Conservation (phyloP, 345 rosid genomes). For the Carallia pectinifolia region DNA sequence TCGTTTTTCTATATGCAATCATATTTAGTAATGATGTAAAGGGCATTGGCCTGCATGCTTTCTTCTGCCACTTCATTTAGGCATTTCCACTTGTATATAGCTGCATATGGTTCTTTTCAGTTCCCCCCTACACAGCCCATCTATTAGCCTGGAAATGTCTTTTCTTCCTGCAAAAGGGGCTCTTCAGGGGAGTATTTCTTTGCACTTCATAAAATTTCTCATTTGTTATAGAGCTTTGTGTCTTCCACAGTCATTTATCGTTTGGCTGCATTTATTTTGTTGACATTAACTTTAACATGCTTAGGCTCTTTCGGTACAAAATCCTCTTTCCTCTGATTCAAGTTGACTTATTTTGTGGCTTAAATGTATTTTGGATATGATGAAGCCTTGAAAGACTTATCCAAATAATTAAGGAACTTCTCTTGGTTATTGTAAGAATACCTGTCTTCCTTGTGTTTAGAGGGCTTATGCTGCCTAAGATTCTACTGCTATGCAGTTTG, state of each 20-base stretch:
- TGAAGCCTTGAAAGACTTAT: neutral
- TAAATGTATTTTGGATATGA: neutral
- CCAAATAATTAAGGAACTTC: neutral
- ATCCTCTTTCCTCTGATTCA: neutral
- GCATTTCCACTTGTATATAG: neutral
- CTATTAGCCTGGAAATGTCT: neutral
- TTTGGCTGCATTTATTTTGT: neutral
- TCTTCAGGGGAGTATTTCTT: neutral
- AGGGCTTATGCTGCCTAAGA: too few relatives aligned
- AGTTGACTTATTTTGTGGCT: neutral
- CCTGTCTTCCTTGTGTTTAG: neutral
- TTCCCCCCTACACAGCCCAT: neutral
- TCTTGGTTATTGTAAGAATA: neutral
- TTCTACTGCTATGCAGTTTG: neutral
- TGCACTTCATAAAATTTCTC: neutral
- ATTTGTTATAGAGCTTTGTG: neutral
- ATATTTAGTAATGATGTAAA: too few relatives aligned
- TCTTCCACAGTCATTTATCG: neutral
- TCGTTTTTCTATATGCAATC: too few relatives aligned
- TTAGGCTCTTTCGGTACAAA: too few relatives aligned
- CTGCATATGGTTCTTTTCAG: neutral
- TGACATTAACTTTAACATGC: neutral
- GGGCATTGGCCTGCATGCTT: too few relatives aligned
- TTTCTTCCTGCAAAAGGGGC: neutral
- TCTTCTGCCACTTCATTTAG: neutral